Evolutionary conservation across 2,329 filamentous ascomycete species (phyloP).

Genomic region (Penicillium sp.): DNA sequence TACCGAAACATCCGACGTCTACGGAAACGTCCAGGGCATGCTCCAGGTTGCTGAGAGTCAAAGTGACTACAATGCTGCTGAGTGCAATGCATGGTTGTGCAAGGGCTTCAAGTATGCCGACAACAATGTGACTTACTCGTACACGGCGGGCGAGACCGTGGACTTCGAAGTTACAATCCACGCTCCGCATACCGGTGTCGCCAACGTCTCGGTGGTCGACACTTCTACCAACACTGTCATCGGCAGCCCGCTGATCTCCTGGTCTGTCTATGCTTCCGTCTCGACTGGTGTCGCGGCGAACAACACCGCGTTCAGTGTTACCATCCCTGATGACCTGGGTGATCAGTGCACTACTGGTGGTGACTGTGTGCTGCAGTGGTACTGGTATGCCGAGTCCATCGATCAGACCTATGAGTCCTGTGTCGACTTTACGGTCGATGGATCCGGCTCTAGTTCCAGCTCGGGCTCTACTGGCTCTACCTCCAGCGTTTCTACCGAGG

Average conservation of each 20-base stretch:
- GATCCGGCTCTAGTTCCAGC: constrained; percentile 17
- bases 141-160: constrained; percentile 49
- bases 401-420: constrained; percentile 40
- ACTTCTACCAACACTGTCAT: constrained; percentile 44
- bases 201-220: constrained; percentile 53
- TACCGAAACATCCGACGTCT: constrained; percentile 55
- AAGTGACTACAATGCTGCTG: constrained; percentile 48
- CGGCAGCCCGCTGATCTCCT: constrained; percentile 34
- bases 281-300: constrained; percentile 25
- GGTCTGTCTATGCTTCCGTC: constrained; percentile 33
- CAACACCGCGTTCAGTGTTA: constrained; percentile 33
- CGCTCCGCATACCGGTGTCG: constrained; percentile 49
- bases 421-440: constrained; percentile 33
- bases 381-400: constrained; percentile 34
- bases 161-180: constrained; percentile 46
- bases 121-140: constrained; percentile 54
- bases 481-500: not conserved
- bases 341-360: constrained; percentile 28
- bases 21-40: constrained; percentile 59
- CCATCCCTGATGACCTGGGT: constrained; percentile 31
- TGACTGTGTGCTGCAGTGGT: constrained; percentile 37
- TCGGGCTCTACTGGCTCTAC: constrained; percentile 5
- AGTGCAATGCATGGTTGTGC: constrained; percentile 57
- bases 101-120: constrained; percentile 60
- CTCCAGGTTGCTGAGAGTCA: constrained; percentile 51